These are phyloP conservation scores for Keithomyces neogunnii DNA, from an alignment of 2,329 filamentous ascomycete genomes.

Conservation along the genomic window DNA sequence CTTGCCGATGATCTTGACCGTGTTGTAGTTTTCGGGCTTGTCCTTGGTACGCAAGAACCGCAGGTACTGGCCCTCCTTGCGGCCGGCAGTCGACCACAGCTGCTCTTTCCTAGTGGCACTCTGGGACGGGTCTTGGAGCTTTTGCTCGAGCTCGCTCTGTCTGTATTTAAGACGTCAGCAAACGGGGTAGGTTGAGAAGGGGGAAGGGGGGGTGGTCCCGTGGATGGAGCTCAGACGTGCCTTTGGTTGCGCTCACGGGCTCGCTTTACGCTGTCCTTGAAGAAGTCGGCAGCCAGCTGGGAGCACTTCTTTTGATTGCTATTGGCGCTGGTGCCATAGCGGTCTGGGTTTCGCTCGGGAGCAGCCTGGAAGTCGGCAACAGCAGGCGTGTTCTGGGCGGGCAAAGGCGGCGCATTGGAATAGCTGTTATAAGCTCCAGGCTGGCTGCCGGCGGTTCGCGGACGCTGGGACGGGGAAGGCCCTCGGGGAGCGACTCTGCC, in stretches of 20 bases:
- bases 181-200: background rate
- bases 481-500: constrained; percentile 59
- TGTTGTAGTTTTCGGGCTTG: constrained; percentile 88
- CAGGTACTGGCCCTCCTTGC: constrained; percentile 85
- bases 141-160: constrained; percentile 84
- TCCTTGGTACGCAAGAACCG: constrained; percentile 92
- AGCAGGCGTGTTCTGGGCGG: constrained; percentile 47
- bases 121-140: constrained; percentile 69
- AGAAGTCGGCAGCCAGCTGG: constrained; percentile 77
- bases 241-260: constrained; percentile 91
- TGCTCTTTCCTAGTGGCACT: constrained; percentile 70
- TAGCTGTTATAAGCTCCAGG: constrained; percentile 57
- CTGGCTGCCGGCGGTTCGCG: constrained; percentile 74
- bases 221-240: constrained; percentile 37
- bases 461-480: constrained; percentile 64
- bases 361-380: constrained; percentile 68
- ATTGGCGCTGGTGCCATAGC: constrained; percentile 52
- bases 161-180: constrained; percentile 34
- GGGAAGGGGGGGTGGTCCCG: background rate
- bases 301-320: constrained; percentile 65
- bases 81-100: constrained; percentile 75
- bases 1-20: constrained; percentile 97
- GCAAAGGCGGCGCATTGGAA: constrained; percentile 53
- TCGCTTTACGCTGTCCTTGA: constrained; percentile 96
- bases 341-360: constrained; percentile 70